Conservation (phyloP, 805 yeast genomes). For the Monosporozyma servazzii region DNA sequence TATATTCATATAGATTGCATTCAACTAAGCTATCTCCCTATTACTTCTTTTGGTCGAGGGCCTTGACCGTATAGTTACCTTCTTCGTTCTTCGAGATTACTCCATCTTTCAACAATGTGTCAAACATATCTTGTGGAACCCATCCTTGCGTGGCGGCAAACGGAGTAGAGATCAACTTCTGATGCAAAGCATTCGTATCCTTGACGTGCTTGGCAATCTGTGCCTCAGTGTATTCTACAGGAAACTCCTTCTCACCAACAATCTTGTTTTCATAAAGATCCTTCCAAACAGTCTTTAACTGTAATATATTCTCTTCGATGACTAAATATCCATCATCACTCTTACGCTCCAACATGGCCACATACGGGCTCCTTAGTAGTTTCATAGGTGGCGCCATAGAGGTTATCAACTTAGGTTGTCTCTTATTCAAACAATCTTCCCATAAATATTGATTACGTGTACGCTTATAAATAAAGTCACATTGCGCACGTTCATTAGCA, state of each 20-base stretch:
- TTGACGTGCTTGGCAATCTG: slow-evolving; percentile 50
- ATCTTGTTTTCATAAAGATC: slow-evolving; percentile 50
- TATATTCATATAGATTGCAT: too few relatives aligned
- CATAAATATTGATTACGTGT: slow-evolving; percentile 87
- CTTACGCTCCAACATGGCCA: slow-evolving; percentile 41
- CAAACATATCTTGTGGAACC: slow-evolving; percentile 92
- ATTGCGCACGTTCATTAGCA: slow-evolving; percentile 69
- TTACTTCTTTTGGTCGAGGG: not conserved
- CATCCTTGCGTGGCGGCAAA: slow-evolving; percentile 89
- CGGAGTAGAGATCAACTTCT: slow-evolving; percentile 59
- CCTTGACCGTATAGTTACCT: slow-evolving; percentile 38
- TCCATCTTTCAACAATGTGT: slow-evolving; percentile 56
- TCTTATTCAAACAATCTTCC: slow-evolving; percentile 67
- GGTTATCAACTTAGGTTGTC: slow-evolving; percentile 58
- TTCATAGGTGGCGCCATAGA: slow-evolving; percentile 80
- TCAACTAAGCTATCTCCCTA: too few relatives aligned
- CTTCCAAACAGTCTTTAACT: slow-evolving; percentile 61
- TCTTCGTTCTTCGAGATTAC: slow-evolving; percentile 52
- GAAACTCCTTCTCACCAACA: slow-evolving; percentile 44
- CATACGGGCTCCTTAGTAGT: slow-evolving; percentile 54
- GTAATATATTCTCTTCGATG: slow-evolving; percentile 57
- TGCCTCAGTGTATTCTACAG: slow-evolving; percentile 50
- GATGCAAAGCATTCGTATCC: slow-evolving; percentile 58
- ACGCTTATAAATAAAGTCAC: slow-evolving; percentile 76
- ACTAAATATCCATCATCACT: slow-evolving; percentile 49